Percentiles rank a stretch among this genome's conserved stretches.
phyloP scores from a whole-genome alignment of 2,329 filamentous ascomycete species.

The Aureobasidium sp. region DNA sequence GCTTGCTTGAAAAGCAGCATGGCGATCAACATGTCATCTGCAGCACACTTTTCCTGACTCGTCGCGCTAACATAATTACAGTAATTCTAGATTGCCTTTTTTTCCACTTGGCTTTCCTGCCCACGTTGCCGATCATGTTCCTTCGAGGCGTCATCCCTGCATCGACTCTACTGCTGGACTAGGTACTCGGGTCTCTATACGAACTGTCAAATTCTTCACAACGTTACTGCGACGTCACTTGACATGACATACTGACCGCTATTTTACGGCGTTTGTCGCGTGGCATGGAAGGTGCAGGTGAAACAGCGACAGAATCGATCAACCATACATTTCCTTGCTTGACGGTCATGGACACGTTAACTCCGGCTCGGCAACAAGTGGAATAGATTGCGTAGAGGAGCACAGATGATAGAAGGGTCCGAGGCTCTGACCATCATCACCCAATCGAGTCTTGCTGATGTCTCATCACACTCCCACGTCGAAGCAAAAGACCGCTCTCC shows the following conservation, averaged over 20 bases:
- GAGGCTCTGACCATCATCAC: background rate
- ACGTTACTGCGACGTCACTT: background rate
- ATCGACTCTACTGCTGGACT: background rate
- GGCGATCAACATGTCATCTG: background rate
- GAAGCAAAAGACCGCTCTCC: background rate
- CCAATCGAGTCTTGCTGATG: background rate
- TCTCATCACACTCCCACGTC: background rate
- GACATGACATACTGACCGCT: background rate
- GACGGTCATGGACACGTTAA: background rate
- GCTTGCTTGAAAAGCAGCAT: background rate
- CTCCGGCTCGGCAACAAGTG: background rate
- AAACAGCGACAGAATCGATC: background rate
- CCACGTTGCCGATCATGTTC: constrained; percentile 1
- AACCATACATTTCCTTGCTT: background rate
- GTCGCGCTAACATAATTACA: background rate
- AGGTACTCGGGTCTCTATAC: background rate
- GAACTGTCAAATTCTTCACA: background rate
- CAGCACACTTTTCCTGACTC: background rate
- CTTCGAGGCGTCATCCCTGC: background rate
- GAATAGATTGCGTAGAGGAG: background rate
- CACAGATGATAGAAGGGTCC: background rate
- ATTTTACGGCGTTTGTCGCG: too few relatives aligned
- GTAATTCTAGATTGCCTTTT: background rate
- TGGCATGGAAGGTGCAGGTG: background rate
- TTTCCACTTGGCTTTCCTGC: background rate